phyloP scores from a whole-genome alignment of 2,329 filamentous ascomycete species.

The Trematosphaeria pertusa region DNA sequence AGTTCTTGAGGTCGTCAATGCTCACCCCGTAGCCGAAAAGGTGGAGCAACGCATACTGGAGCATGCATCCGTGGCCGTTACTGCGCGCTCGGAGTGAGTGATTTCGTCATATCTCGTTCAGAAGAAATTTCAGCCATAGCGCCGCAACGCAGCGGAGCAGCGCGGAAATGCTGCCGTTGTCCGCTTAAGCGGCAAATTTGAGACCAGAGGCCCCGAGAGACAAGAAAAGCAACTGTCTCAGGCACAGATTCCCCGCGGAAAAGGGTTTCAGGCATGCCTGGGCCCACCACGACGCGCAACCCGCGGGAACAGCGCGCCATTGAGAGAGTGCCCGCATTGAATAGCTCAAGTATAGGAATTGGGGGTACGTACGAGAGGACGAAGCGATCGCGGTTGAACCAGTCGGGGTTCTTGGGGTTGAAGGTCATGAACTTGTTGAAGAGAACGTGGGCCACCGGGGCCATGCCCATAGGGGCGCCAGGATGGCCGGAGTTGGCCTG shows the following conservation, averaged over 20 bases:
- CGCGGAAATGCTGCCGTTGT: conserved; percentile 17
- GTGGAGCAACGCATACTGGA: conserved; percentile 98
- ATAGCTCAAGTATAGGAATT: neutral
- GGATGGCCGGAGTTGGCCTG: conserved; percentile 97
- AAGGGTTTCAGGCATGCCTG: conserved; percentile 17
- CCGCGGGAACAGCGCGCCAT: conserved; percentile 8
- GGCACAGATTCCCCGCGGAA: conserved; percentile 25
- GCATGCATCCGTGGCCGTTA: conserved; percentile 99
- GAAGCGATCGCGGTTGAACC: conserved; percentile 97
- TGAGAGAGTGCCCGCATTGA: neutral
- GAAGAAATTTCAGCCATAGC: conserved; percentile 1
- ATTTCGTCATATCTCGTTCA: conserved; percentile 4
- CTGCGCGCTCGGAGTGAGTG: conserved; percentile 56
- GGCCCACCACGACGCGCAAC: conserved; percentile 5
- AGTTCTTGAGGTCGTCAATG: conserved; percentile 92
- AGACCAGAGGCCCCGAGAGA: neutral
- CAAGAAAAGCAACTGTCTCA: conserved; percentile 22
- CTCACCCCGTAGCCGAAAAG: conserved; percentile 88
- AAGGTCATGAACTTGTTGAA: conserved; percentile 99
- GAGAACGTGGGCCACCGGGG: conserved; percentile 92
- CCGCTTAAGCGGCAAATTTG: conserved; percentile 3
- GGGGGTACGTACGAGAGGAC: conserved; percentile 86
- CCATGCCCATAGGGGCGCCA: conserved; percentile 97
- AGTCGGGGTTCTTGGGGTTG: conserved; percentile 98
- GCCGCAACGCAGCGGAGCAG: conserved; percentile 17